phyloP scores from a whole-genome alignment of 129 eudicot genomes.

The Tanacetum coccineum region DNA sequence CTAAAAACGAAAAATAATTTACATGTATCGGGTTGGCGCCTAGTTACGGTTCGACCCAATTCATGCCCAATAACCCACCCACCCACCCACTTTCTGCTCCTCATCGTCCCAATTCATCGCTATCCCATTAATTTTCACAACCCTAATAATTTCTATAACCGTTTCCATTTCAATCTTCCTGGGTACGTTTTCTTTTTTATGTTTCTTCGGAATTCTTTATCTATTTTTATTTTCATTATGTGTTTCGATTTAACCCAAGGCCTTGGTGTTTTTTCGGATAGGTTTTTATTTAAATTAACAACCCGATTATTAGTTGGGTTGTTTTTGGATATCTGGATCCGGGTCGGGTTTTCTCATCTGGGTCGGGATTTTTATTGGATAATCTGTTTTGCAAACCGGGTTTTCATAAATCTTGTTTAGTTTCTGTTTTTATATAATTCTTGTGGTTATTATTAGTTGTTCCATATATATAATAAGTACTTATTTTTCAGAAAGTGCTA shows the following conservation, averaged over 20 bases:
- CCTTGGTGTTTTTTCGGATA: no score
- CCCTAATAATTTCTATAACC: neutral
- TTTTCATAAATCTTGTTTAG: no score
- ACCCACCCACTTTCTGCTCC: neutral
- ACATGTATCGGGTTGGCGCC: conserved; percentile 38
- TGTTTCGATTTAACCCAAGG: no score
- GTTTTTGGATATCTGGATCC: neutral
- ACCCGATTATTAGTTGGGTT: conserved; percentile 5
- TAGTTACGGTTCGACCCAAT: conserved; percentile 29
- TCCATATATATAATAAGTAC: no score
- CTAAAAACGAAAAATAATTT: neutral
- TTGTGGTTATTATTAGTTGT: no score
- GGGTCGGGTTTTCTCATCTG: conserved; percentile 1
- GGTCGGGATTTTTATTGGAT: conserved; percentile 18
- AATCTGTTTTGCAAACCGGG: neutral
- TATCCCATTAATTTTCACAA: conserved; percentile 18
- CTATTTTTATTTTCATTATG: no score
- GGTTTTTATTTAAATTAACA: conserved; percentile 3
- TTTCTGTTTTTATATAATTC: no score
- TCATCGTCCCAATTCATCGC: neutral
- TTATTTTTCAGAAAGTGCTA: no score
- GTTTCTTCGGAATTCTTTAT: no score
- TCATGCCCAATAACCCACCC: conserved; percentile 18
- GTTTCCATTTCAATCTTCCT: neutral
- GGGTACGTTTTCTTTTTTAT: no score